A percentile compares a stretch with the other conserved stretches of the same genome.
Evolutionary conservation across 2,329 filamentous ascomycete genomes (phyloP).

Genomic region (Penicillium fuscoglaucum): DNA sequence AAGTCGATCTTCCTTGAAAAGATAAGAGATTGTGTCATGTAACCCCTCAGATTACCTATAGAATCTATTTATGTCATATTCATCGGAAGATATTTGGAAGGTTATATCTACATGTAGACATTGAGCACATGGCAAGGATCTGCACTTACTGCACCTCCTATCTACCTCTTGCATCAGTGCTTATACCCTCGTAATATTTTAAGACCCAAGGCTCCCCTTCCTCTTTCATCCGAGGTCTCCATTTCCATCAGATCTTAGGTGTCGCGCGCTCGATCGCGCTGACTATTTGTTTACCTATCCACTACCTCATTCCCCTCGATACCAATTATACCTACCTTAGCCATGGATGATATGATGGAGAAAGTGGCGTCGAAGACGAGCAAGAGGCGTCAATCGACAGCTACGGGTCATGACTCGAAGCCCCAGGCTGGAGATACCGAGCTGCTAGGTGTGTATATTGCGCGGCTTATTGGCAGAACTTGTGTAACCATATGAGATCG

Average conservation of each 20-base stretch:
- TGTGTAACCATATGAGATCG: neutral
- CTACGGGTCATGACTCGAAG: neutral
- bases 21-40: neutral
- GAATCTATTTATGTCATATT: neutral
- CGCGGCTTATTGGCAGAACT: neutral
- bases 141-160: neutral
- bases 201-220: neutral
- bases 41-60: neutral
- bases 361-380: neutral
- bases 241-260: neutral
- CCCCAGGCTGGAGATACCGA: constrained; percentile 25
- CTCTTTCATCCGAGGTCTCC: neutral
- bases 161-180: neutral
- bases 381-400: constrained; percentile 5
- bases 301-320: neutral
- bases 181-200: neutral
- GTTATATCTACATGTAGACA: neutral
- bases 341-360: neutral
- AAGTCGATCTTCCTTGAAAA: neutral
- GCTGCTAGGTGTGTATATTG: constrained; percentile 15
- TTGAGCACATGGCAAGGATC: neutral
- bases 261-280: neutral
- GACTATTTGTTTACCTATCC: neutral
- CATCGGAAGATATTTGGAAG: neutral
- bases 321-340: neutral